phyloP scores from a whole-genome alignment of 2,329 filamentous ascomycete species.

The Dactylellina drechsleri region DNA sequence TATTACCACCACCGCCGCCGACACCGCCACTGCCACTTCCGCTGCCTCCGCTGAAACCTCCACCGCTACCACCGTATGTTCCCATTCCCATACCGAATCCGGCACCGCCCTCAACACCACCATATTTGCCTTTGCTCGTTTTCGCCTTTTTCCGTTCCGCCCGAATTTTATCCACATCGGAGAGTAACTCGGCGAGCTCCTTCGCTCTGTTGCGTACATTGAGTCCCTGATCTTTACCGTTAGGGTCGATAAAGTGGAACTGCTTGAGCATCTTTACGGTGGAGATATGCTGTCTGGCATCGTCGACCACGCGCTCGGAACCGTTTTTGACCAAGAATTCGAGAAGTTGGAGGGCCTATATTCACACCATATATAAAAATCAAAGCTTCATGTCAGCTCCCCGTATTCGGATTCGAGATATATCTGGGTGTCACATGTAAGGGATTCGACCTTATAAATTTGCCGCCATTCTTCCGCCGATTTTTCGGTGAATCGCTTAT shows the following conservation, averaged over 20 bases:
- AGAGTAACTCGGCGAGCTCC: slow-evolving; percentile 90
- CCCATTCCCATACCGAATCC: slow-evolving; percentile 68
- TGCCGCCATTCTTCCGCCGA: slow-evolving; percentile 98
- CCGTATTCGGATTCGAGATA: too few relatives aligned
- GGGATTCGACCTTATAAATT: slow-evolving; percentile 83
- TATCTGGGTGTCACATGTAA: too few relatives aligned
- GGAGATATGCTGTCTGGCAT: slow-evolving; percentile 92
- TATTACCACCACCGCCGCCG: slow-evolving; percentile 63
- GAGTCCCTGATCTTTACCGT: slow-evolving; percentile 97
- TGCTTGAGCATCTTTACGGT: slow-evolving; percentile 98
- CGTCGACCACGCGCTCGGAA: slow-evolving; percentile 95
- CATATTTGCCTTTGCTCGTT: slow-evolving; percentile 91
- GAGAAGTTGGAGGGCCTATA: slow-evolving; percentile 81
- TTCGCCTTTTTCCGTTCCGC: slow-evolving; percentile 88
- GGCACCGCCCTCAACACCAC: slow-evolving; percentile 86
- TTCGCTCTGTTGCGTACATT: slow-evolving; percentile 97
- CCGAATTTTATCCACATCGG: slow-evolving; percentile 89
- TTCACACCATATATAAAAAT: slow-evolving; percentile 11
- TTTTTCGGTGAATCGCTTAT: slow-evolving; percentile 98
- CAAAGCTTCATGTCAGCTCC: slow-evolving; percentile 1
- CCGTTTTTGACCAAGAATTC: slow-evolving; percentile 98
- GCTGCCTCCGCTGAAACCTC: slow-evolving; percentile 60
- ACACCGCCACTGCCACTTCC: slow-evolving; percentile 61
- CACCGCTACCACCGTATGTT: slow-evolving; percentile 61
- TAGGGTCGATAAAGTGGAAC: slow-evolving; percentile 95